Percentiles rank a stretch among this genome's conserved stretches.
These are phyloP conservation scores for Aspergillus quadrilineatus DNA, from an alignment of 2,329 filamentous ascomycete genomes.

Conservation along the genomic window DNA sequence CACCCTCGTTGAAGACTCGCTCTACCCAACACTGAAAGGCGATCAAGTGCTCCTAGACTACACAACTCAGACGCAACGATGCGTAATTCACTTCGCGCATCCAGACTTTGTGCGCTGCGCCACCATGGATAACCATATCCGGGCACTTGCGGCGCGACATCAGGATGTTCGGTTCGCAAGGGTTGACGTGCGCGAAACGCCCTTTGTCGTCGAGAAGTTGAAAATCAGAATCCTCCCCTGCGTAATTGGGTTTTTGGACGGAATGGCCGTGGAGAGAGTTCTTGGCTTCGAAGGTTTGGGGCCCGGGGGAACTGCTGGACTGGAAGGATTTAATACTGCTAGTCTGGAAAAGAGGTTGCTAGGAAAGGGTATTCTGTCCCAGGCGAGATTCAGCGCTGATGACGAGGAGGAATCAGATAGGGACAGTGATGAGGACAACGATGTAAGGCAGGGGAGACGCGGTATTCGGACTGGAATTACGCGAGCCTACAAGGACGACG, in stretches of 20 bases:
- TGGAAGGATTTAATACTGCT: slow-evolving; percentile 39
- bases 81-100: slow-evolving; percentile 64
- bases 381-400: slow-evolving; percentile 32
- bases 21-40: slow-evolving; percentile 43
- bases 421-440: slow-evolving; percentile 25
- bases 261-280: slow-evolving; percentile 45
- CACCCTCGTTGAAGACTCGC: slow-evolving; percentile 25
- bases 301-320: slow-evolving; percentile 37
- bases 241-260: slow-evolving; percentile 51
- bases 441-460: slow-evolving; percentile 16
- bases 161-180: slow-evolving; percentile 46
- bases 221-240: slow-evolving; percentile 48
- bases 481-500: slow-evolving; percentile 32
- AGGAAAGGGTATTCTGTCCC: slow-evolving; percentile 38
- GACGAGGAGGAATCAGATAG: slow-evolving; percentile 29
- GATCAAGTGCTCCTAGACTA: slow-evolving; percentile 61
- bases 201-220: slow-evolving; percentile 50
- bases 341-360: slow-evolving; percentile 46
- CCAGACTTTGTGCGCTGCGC: slow-evolving; percentile 62
- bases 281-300: slow-evolving; percentile 51
- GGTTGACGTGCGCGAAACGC: slow-evolving; percentile 47
- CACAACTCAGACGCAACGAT: slow-evolving; percentile 58
- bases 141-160: slow-evolving; percentile 43
- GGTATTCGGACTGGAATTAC: slow-evolving; percentile 35
- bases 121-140: slow-evolving; percentile 61